These are phyloP conservation scores for Zymoseptoria crescenta DNA, from an alignment of 2,329 filamentous ascomycete species.

Conservation along the genomic window DNA sequence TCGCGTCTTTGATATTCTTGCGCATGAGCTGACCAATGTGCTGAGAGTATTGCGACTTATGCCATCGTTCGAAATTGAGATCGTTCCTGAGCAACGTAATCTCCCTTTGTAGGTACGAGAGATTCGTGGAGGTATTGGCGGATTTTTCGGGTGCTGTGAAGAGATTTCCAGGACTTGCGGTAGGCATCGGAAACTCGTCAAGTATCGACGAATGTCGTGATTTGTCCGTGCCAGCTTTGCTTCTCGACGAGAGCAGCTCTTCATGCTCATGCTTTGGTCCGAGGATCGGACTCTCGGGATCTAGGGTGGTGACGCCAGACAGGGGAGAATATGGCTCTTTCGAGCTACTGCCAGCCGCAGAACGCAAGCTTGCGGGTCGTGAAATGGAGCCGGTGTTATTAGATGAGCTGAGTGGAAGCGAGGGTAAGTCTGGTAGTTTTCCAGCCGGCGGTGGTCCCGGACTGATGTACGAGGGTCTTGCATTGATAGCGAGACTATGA, in stretches of 20 bases:
- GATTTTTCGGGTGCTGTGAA: constrained; percentile 6
- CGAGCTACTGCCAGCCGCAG: constrained; percentile 39
- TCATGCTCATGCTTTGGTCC: constrained; percentile 34
- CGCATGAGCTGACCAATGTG: constrained; percentile 73
- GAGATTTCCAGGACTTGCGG: not conserved
- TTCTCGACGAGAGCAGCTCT: constrained; percentile 15
- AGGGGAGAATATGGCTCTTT: constrained; percentile 48
- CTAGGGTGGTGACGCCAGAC: constrained; percentile 29
- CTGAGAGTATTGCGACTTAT: constrained; percentile 74
- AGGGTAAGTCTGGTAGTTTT: constrained; percentile 40
- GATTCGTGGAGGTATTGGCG: constrained; percentile 24
- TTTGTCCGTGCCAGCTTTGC: constrained; percentile 8
- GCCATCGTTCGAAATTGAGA: constrained; percentile 72
- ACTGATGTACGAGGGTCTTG: constrained; percentile 35
- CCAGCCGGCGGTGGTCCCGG: constrained; percentile 41
- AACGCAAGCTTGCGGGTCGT: constrained; percentile 23
- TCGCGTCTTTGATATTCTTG: constrained; percentile 66
- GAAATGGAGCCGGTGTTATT: constrained; percentile 23
- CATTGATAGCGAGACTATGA: constrained; percentile 55
- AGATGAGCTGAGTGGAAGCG: constrained; percentile 32
- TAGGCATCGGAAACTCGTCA: constrained; percentile 23
- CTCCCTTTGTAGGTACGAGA: constrained; percentile 59
- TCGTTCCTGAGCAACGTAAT: constrained; percentile 72
- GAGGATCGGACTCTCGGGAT: constrained; percentile 56
- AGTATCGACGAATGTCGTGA: constrained; percentile 12